A percentile compares a stretch with the other conserved stretches of the same genome.
These are phyloP conservation scores for Coniochaeta sp. DNA, from an alignment of 2,329 filamentous ascomycete species.

Conservation along the genomic window DNA sequence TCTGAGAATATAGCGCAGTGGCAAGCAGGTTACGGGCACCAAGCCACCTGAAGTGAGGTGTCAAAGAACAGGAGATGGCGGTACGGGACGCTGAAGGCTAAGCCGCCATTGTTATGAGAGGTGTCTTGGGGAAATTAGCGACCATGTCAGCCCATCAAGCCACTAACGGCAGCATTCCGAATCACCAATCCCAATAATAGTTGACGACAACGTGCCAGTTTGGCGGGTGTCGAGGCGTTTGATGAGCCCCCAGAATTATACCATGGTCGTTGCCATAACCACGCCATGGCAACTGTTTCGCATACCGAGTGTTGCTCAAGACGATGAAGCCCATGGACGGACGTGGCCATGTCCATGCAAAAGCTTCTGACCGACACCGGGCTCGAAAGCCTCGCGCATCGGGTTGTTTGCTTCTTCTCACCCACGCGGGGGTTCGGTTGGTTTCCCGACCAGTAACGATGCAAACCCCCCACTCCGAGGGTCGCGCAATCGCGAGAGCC, in stretches of 20 bases:
- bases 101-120: not conserved
- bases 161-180: not conserved
- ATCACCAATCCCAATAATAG: not conserved
- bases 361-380: not conserved
- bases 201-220: not conserved
- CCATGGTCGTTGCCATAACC: not conserved
- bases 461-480: not conserved
- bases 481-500: not conserved
- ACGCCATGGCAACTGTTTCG: not conserved
- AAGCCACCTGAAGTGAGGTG: not conserved
- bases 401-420: not conserved
- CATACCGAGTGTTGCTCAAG: not conserved
- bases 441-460: not conserved
- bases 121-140: not conserved
- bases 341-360: not conserved
- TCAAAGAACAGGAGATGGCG: not conserved
- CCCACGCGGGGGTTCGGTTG: not conserved
- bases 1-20: not conserved
- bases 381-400: not conserved
- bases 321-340: not conserved
- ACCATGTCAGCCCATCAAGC: not conserved
- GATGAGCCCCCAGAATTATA: not conserved
- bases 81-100: not conserved
- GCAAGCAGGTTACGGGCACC: not conserved
- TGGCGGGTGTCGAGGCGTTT: not conserved